Evolutionary conservation across 202 grass and related monocot species (phyloP), one percentile per base, ranked within the genome.

Genomic region (Panicum hallii): DNA sequence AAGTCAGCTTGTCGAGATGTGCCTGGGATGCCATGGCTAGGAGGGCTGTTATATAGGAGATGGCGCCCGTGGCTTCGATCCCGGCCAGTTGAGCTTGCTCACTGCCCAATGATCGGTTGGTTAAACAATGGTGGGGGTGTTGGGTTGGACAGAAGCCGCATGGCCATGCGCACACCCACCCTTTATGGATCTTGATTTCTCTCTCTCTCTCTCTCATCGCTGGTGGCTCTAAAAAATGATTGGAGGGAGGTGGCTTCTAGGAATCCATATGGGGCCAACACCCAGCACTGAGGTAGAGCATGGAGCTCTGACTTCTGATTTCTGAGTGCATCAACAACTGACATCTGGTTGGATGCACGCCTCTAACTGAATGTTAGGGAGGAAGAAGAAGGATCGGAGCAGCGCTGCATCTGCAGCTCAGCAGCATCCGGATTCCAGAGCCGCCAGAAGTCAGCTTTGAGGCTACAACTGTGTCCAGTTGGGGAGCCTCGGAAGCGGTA

Each of bases 171-270:
- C n/a, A 32, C 74, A 61, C 88, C 85, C 89, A 81, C 76, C 75
- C 76, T 84, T 87, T 52, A 70, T 75, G 85, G 89, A 91, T 91
- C 81, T 88, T 91, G 85, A 90, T 82, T 87, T 90, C 79, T 63
- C 9, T n/a, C 55, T 16, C 9, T n/a, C 55, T 16, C 23, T 17
- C 48, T 74, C 71, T 81, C 82, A 19, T 74, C 70, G 80, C 69
- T 80, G 89, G 70, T 84, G 84, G 69, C 61, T 87, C 64, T 44
- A 47, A 44, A 41, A 88, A 83, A 69, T 68, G 43, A 83, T 74
- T 52, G 60, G 41, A 47, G 65, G 22, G 28, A 65, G 77, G 74
- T 69, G 84, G 53, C 44, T 70, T 80, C 52, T 30, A 70, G 68
- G 75, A 83, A 83, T 84, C 74, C 86, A 70, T 49, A 12, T 80